Base-by-base conservation (phyloP, 2,329 filamentous ascomycete species). In the Graphilbum fragrans region DNA sequence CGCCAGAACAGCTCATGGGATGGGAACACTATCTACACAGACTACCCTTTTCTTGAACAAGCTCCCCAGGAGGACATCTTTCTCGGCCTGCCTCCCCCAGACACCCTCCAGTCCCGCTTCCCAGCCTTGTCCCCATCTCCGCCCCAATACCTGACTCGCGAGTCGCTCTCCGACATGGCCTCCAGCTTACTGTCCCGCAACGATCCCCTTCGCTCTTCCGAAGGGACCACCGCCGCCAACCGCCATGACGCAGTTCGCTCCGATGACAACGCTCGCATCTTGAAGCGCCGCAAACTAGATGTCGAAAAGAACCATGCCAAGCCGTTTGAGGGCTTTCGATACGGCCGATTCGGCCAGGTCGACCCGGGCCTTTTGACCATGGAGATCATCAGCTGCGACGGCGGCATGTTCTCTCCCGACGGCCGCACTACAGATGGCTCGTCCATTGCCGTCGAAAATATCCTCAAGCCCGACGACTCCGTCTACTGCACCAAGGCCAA, bases 401-500 rank as follows among this genome's bases (percentile, higher is more conserved):
- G 86, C 33, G 87, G 88, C 35, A 69, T 77, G 44, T 78, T 71
- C 53, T 31, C 29, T 7, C 11, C 29, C 29, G n/a, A 31, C 29
- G 29, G 29, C 6, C 29, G 12, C 29, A 14, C 29, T 10, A 68
- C 72, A 39, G 78, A 81, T 47, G 74, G 43, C 4, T 80, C 51
- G 62, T 67, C 41, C 11, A 84, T 85, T 48, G 72, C 73, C 12
- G 77, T 81, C 18, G 84, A 88, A 50, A 94, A 94, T 56, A 80
- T 95, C 22, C 68, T 96, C 47, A 78, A 75, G 50, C 80, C 88
- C 56, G 86, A 96, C 59, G 69, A 70, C 44, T 84, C 82, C 11
- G 86, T 94, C 3, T 96, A 95, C 56, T 93, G 87, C 61, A 94
- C 87, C 31, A 85, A 90, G 57, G 80, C 77, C n/a, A 82, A 82